Conservation (phyloP, 306 rosid species). For the Quercus robur region DNA sequence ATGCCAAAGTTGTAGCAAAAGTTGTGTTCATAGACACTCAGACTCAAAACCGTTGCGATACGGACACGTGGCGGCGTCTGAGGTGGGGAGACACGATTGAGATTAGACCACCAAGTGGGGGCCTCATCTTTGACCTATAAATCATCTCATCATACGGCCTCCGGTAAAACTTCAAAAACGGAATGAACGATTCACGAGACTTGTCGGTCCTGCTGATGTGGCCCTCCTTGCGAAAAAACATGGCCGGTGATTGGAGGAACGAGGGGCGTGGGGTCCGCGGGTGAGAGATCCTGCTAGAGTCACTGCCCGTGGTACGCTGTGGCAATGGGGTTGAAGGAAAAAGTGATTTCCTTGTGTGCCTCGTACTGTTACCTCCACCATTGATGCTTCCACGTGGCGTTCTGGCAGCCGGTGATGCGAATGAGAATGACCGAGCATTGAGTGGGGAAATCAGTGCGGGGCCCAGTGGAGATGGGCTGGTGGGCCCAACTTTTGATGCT, state of each 20-base stretch:
- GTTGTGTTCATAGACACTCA: too few relatives aligned
- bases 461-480: constrained; percentile 46
- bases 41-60: constrained; percentile 85
- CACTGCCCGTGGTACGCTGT: constrained; percentile 40
- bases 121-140: constrained; percentile 93
- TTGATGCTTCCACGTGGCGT: constrained; percentile 48
- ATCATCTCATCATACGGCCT: constrained; percentile 91
- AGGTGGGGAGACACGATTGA: constrained; percentile 85
- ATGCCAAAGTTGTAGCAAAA: too few relatives aligned
- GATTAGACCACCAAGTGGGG: constrained; percentile 93
- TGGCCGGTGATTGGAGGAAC: constrained; percentile 91
- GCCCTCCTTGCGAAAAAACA: constrained; percentile 63
- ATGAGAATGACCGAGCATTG: constrained; percentile 86
- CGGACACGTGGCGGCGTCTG: constrained; percentile 80
- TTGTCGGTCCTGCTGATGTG: constrained; percentile 57
- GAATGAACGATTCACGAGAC: constrained; percentile 63
- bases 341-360: constrained; percentile 49
- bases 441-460: constrained; percentile 83
- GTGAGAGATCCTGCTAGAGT: constrained; percentile 17
- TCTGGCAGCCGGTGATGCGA: constrained; percentile 80
- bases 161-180: constrained; percentile 70
- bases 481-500: constrained; percentile 83
- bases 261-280: constrained; percentile 63
- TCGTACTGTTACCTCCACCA: constrained; percentile 26
- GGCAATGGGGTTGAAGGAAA: constrained; percentile 89